Base-by-base conservation (phyloP, 2,329 filamentous ascomycete species). In the Scopulariopsis brevicaulis region DNA sequence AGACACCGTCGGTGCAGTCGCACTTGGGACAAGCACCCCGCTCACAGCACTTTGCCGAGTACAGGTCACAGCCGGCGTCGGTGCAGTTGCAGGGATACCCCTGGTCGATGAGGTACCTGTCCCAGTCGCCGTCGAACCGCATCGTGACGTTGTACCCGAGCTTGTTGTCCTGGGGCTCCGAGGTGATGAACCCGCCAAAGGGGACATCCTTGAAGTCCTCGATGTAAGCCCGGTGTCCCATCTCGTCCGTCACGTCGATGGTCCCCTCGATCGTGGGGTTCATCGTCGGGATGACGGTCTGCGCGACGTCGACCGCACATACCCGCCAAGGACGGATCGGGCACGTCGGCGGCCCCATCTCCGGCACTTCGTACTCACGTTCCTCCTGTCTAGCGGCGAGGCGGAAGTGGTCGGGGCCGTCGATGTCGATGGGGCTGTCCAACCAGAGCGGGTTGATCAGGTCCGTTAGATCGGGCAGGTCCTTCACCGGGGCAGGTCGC, bases 141-240 rank as follows among this genome's bases (percentile, higher is more conserved):
- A 54, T 14, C 8, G 52, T 54, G 25, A 58, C 57, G 52, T 58
- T 55, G 52, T 32, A 58, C 3, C 57, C 52, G 10, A 58, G 57
- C 14, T 54, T 18, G 40, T 58, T 58, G 6, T 48, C 22, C n/a
- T 58, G 24, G 11, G 57, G 37, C 7, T 8, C 15, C 8, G 57
- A 58, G 18, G 52, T 22, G 51, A 58, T 37, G 43, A 54, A 54
- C 4, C 52, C 35, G 37, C 57, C 52, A 37, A 58, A 58, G n/a
- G 32, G 24, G 10, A 55, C 20, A 46, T 34, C 24, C 6, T 53
- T 37, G 52, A 43, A 58, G 15, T 54, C 52, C 22, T 50, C 32
- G 15, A 54, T 18, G 12, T 58, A 22, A 7, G 57, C 53, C 8
- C 52, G 53, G 15, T 24, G 22, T 1, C 57, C 52, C 25, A 24